phyloP scores from a whole-genome alignment of 2,329 filamentous ascomycete genomes.

The Nigrospora sphaerica region DNA sequence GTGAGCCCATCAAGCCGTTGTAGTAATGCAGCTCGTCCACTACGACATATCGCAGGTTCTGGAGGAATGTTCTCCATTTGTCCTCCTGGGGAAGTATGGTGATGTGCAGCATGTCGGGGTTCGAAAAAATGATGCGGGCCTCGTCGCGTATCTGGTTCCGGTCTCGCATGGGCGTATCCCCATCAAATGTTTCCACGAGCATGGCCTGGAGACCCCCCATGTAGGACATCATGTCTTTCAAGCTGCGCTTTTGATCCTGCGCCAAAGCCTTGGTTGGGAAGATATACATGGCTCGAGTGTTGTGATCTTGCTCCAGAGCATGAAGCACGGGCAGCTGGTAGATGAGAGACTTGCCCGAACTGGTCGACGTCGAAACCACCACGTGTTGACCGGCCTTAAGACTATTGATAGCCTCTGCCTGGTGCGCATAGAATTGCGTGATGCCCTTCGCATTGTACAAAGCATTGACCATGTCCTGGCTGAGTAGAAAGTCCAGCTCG shows the following conservation, averaged over 20 bases:
- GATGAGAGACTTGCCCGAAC: conserved; percentile 95
- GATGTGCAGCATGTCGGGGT: conserved; percentile 95
- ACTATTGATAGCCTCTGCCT: conserved; percentile 87
- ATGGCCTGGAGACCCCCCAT: conserved; percentile 70
- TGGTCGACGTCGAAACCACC: conserved; percentile 90
- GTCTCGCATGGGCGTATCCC: conserved; percentile 79
- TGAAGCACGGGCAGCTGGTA: conserved; percentile 92
- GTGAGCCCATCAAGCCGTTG: conserved; percentile 88
- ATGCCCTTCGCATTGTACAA: conserved; percentile 89
- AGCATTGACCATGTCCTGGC: conserved; percentile 90
- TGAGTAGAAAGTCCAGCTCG: conserved; percentile 77
- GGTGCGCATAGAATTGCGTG: conserved; percentile 80
- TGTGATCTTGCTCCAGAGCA: conserved; percentile 69
- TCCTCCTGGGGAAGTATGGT: conserved; percentile 90
- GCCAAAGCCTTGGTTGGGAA: conserved; percentile 96
- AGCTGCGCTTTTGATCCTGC: conserved; percentile 84
- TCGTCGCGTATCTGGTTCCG: conserved; percentile 78
- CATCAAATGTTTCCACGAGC: conserved; percentile 90
- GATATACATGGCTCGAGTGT: conserved; percentile 89
- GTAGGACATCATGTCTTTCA: conserved; percentile 77
- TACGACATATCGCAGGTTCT: conserved; percentile 86
- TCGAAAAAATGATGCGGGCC: conserved; percentile 91
- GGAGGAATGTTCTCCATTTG: conserved; percentile 79
- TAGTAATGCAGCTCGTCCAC: conserved; percentile 93
- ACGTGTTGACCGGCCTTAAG: conserved; percentile 77